phyloP scores from a whole-genome alignment of 2,329 filamentous ascomycete genomes.

The Pseudogymnoascus sp. region DNA sequence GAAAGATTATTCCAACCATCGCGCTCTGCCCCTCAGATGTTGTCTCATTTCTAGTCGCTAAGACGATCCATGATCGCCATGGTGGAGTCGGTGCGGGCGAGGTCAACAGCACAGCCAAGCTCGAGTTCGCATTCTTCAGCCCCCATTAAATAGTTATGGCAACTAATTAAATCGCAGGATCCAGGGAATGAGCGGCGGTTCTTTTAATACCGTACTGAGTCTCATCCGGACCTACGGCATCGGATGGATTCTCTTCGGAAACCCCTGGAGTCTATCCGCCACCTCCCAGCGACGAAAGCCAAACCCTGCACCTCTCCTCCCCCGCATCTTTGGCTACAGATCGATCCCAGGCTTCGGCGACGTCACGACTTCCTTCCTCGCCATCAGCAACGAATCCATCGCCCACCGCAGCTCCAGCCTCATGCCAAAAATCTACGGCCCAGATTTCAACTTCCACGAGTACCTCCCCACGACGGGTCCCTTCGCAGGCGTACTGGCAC shows the following conservation, averaged over 20 bases:
- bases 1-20: slow-evolving; percentile 11
- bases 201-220: slow-evolving; percentile 6
- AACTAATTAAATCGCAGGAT: not conserved
- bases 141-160: not conserved
- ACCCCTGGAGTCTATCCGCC: slow-evolving; percentile 3
- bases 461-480: not conserved
- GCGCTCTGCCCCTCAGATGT: slow-evolving; percentile 10
- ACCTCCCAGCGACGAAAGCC: not conserved
- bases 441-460: not conserved
- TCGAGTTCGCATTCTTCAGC: not conserved
- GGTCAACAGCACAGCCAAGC: slow-evolving; percentile 11
- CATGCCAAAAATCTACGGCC: slow-evolving; percentile 2
- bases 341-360: not conserved
- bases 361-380: slow-evolving; percentile 9
- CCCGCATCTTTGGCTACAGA: slow-evolving; percentile 6
- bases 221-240: slow-evolving; percentile 9
- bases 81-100: not conserved
- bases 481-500: not conserved
- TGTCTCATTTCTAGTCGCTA: not conserved
- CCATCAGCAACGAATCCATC: slow-evolving; percentile 6
- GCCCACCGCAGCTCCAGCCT: slow-evolving; percentile 9
- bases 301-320: not conserved
- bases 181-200: slow-evolving; percentile 9
- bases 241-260: not conserved
- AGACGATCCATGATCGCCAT: not conserved